These are phyloP conservation scores for Yarrowia galli DNA, from an alignment of 1,139 yeast species.

Conservation along the genomic window DNA sequence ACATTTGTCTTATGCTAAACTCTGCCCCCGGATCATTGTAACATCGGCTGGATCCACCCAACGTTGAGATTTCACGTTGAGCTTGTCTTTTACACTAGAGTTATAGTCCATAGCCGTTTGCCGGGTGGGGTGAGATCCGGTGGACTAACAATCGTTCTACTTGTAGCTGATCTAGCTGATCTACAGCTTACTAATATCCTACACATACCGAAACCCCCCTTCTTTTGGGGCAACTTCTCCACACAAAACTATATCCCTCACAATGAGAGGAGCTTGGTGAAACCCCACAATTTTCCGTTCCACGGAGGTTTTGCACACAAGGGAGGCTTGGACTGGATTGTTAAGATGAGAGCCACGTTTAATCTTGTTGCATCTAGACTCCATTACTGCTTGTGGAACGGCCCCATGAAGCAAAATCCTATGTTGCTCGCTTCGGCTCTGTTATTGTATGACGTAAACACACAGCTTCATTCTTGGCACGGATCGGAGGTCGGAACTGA, in stretches of 20 bases:
- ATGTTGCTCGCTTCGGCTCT: too few relatives aligned
- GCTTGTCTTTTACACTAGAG: slow-evolving; percentile 6
- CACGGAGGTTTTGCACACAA: not conserved
- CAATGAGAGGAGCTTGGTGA: too few relatives aligned
- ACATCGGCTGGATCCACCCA: not conserved
- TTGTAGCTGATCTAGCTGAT: not conserved
- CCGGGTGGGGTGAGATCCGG: not conserved
- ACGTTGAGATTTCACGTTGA: not conserved
- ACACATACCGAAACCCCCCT: too few relatives aligned
- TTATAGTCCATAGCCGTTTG: slow-evolving; percentile 9
- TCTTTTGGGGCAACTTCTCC: not conserved
- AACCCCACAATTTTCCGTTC: slow-evolving; percentile 12
- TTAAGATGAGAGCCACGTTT: not conserved
- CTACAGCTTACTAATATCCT: not conserved
- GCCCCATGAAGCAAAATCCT: too few relatives aligned
- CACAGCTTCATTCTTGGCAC: too few relatives aligned
- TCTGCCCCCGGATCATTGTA: slow-evolving; percentile 7
- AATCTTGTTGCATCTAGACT: not conserved
- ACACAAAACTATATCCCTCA: slow-evolving; percentile 5
- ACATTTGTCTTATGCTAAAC: not conserved
- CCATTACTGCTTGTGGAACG: not conserved
- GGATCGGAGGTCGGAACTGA: too few relatives aligned
- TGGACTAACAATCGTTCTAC: too few relatives aligned
- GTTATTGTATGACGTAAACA: too few relatives aligned
- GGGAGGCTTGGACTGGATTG: not conserved